These are phyloP conservation scores for Ambrosia hybrid DNA, from an alignment of 140 eudicot genomes.

Conservation along the genomic window DNA sequence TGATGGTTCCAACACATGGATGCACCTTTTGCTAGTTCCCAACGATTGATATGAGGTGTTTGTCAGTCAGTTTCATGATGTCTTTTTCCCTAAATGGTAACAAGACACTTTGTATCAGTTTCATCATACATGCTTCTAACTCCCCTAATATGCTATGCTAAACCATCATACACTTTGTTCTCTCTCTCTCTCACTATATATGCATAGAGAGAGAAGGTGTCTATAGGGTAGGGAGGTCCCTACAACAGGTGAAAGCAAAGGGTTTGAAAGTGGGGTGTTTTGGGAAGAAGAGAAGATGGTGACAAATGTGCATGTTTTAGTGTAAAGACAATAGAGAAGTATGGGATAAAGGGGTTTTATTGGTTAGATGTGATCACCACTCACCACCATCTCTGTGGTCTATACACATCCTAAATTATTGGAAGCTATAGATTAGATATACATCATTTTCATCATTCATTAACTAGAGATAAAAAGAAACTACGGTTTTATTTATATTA, in stretches of 20 bases:
- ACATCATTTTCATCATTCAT: constrained; percentile 18
- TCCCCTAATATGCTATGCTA: constrained; percentile 23
- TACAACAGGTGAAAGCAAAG: constrained; percentile 40
- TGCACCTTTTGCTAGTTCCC: constrained; percentile 41
- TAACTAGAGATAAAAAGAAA: neutral
- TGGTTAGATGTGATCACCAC: constrained; percentile 35
- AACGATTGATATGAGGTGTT: constrained; percentile 25
- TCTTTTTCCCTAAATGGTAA: constrained; percentile 31
- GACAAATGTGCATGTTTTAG: constrained; percentile 26
- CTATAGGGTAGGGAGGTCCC: constrained; percentile 33
- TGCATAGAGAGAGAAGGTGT: constrained; percentile 11
- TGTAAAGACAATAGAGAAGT: constrained; percentile 37
- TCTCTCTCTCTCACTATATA: neutral
- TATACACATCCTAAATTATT: constrained; percentile 25
- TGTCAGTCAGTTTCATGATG: constrained; percentile 44
- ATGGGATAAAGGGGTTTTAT: constrained; percentile 36
- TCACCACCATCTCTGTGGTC: constrained; percentile 32
- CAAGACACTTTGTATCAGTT: constrained; percentile 40
- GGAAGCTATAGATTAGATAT: constrained; percentile 22
- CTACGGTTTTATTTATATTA: no score
- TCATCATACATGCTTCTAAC: constrained; percentile 41
- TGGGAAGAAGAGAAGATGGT: constrained; percentile 28
- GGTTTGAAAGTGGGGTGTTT: constrained; percentile 28
- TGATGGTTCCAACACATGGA: constrained; percentile 39
- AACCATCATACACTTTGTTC: constrained; percentile 12